Base-by-base conservation (phyloP, 495 filamentous ascomycete species). In the Neohortaea acidophila region DNA sequence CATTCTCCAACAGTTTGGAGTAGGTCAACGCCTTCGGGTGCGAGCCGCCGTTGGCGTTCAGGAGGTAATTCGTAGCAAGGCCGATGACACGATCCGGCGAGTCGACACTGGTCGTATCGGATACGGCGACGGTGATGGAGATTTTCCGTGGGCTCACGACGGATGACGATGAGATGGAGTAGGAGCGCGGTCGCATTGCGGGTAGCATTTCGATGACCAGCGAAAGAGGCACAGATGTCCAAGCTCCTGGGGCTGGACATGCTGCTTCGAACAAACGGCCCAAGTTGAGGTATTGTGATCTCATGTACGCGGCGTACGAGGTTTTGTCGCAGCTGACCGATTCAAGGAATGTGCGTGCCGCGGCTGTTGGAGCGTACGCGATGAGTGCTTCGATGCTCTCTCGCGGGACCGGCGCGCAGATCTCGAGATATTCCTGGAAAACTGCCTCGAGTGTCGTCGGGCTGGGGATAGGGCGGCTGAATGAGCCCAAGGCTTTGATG, bases 131-230 rank as follows among this genome's bases (percentile, higher is more conserved):
- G 0, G 67, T 69, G 34, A 69, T 60, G 4, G 62, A 52, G 15
- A 59, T 48, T 24, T 57, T 51, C 12, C 62, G 59, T 0, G 65
- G 61, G 6, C 58, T 51, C 26, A 69, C 51, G 6, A 66, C 51
- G 11, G 59, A 61, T 21, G 60, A 65, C 6, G 66, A 69, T 12
- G 68, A 68, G 47, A 72, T 72, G 36, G 66, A 70, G 51, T 72
- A 72, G 51, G 64, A 66, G 22, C 68, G 63, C 1, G 67, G 63
- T 22, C 63, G 61, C 28, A 62, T 54, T 23, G 51, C 39, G 3
- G 55, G 54, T 3, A 71, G 45, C 4, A 54, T 58, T 44, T 69
- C 64, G 31, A 69, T 36, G 21, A 69, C 48, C 33, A 61, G 62
- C 2, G 63, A 60, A 11, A 70, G 52, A 1, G 65, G 65, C 1